Conservation (phyloP, 2,329 filamentous ascomycete species). For the Exophiala bonariae region DNA sequence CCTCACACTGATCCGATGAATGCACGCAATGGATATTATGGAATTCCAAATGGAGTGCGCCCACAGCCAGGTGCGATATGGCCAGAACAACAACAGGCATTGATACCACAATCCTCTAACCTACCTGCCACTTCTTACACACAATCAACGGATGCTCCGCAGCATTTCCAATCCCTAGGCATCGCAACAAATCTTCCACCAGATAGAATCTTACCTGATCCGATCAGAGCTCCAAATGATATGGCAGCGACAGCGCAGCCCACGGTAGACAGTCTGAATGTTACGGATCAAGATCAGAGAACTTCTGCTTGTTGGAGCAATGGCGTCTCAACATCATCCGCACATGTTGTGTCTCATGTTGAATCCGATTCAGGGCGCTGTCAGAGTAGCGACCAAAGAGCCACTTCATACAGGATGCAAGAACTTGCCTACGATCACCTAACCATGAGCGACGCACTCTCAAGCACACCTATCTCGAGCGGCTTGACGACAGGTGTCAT, state of each 20-base stretch:
- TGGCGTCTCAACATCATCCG: slow-evolving; percentile 5
- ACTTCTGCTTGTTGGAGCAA: slow-evolving; percentile 10
- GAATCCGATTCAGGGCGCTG: slow-evolving; percentile 16
- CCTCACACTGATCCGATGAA: slow-evolving; percentile 34
- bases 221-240: slow-evolving; percentile 11
- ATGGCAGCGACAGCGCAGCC: slow-evolving; percentile 2
- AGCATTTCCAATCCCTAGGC: slow-evolving; percentile 11
- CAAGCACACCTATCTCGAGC: slow-evolving; percentile 8
- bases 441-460: slow-evolving; percentile 26
- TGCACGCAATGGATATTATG: slow-evolving; percentile 17
- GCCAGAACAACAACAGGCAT: slow-evolving; percentile 17
- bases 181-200: slow-evolving; percentile 9
- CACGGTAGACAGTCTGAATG: slow-evolving; percentile 9
- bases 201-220: slow-evolving; percentile 19
- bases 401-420: slow-evolving; percentile 25
- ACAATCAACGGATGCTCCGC: slow-evolving; percentile 8
- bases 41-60: slow-evolving; percentile 13
- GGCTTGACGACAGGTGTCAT: slow-evolving; percentile 7
- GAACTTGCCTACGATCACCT: slow-evolving; percentile 35
- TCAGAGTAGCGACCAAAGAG: slow-evolving; percentile 24
- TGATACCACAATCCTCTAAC: slow-evolving; percentile 13
- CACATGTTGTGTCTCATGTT: slow-evolving; percentile 7
- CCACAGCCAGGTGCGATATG: slow-evolving; percentile 17
- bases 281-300: slow-evolving; percentile 6
- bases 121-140: slow-evolving; percentile 8